Base-by-base conservation (phyloP, 1,284 basidiomycete genomes). In the Xerocomus minutiporus region DNA sequence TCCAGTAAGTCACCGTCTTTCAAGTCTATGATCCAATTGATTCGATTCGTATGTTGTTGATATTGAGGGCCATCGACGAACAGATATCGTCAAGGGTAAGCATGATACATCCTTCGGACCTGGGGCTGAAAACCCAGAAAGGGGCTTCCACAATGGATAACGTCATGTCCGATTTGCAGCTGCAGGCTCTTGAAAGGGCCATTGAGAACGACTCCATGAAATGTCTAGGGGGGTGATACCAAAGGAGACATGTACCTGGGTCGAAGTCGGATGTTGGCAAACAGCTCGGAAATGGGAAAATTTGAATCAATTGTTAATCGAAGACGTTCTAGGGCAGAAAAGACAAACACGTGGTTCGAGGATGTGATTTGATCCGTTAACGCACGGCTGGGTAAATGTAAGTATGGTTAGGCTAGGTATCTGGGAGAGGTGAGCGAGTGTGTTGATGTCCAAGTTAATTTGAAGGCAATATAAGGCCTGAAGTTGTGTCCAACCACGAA, bases 401-500 rank as follows among this genome's bases (percentile, higher is more conserved):
- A 56, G 47, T 1, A 4, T 3, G 1, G 35, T 31, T 28, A 44
- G 25, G 29, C 23, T 4, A 20, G 44, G 35, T 3, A 44, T 25
- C 15, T 7, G n/a, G 29, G 48, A 44, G 35, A 44, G 9, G 17
- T 31, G 42, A 8, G 9, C 17, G 28, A 44, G n/a, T 9, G 31
- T 8, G 12, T 51, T 48, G 9, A 52, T n/a, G 26, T 52, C n/a
- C 25, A 38, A 47, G 40, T 6, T 31, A 25, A 44, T 1, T 2
- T 4, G 1, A 7, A 9, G 2, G 12, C 29, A 51, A 15, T 52
- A 6, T 4, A 46, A 9, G 4, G 13, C 8, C 28, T 8, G 54
- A 34, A 51, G 54, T 8, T 23, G 39, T 6, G 15, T 29, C 48
- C 54, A 56, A 31, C 12, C 20, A 17, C 11, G 35, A 42, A 56